phyloP scores from a whole-genome alignment of 768 basidiomycete genomes.

The Kwoniella pini region DNA sequence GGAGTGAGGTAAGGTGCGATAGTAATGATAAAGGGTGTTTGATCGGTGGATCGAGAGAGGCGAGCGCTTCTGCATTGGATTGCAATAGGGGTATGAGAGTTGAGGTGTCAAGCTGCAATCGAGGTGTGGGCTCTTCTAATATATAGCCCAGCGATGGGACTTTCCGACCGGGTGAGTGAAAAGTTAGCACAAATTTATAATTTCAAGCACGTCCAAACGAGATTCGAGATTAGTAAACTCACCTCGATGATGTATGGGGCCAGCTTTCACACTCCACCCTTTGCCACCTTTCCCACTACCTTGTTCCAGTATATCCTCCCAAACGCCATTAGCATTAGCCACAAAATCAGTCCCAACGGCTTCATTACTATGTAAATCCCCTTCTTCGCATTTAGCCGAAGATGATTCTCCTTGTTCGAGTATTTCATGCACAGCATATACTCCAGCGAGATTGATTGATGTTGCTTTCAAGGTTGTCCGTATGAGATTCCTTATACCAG shows the following conservation, averaged over 20 bases:
- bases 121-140: constrained; percentile 45
- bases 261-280: constrained; percentile 50
- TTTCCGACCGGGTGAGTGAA: no score
- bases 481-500: constrained; percentile 42
- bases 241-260: constrained; percentile 53
- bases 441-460: constrained; percentile 33
- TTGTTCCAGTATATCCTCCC: constrained; percentile 37
- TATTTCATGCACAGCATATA: constrained; percentile 52
- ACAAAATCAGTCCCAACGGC: constrained; percentile 46
- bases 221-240: constrained; percentile 9
- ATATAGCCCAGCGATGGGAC: constrained; percentile 51
- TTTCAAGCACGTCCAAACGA: no score
- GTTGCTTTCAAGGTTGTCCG: constrained; percentile 41
- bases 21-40: constrained; percentile 45
- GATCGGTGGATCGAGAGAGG: constrained; percentile 40
- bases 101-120: constrained; percentile 42
- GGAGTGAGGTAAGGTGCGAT: constrained; percentile 42
- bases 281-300: constrained; percentile 36
- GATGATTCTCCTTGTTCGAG: constrained; percentile 20
- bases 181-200: no score
- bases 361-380: constrained; percentile 46
- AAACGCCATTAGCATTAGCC: constrained; percentile 43
- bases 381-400: constrained; percentile 28
- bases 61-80: constrained; percentile 39
- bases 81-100: constrained; percentile 42